Base-by-base conservation (phyloP, 768 basidiomycete genomes). In the Mycena filopes region DNA sequence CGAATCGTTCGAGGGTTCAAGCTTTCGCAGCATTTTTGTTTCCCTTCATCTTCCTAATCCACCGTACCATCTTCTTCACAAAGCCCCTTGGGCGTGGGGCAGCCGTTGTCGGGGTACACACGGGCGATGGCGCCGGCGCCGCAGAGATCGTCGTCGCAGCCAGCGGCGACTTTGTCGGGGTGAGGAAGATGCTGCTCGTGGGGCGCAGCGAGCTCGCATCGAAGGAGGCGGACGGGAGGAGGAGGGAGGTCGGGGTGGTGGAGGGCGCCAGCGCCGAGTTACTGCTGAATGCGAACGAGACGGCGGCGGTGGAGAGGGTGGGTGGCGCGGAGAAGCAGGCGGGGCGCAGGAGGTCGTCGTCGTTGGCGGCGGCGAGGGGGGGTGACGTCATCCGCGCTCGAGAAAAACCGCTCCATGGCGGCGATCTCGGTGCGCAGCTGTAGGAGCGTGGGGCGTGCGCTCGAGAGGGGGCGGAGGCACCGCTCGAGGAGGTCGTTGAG, bases 401-500 rank as follows among this genome's bases (percentile, higher is more conserved):
- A 8, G 38, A 80, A 83, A 74, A 87, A 83, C 2, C 76, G 76
- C 9, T 78, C 74, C 50, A 85, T 76, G 13, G 66, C 67, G 9
- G 75, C 63, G 67, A 90, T 77, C 53, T 78, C 78, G 53, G 67
- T 50, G 21, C 84, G 78, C 0, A 89, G 77, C 23, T 82, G 81
- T 15, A 73, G 69, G 38, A 89, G 72, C 1, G 80, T 75, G 43
- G 84, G 81, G 20, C 87, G 82, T 15, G 60, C 47, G 12, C 50
- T 45, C 0, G 86, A 81, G 60, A 84, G 79, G 48, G 82, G 73
- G 6, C 77, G 70, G 75, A 89, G 88, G 54, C 86, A 80, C 43
- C 80, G 78, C 60, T 80, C 81, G 63, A 89, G 78, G 64, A 89
- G 77, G 2, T 78, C 73, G 76, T 87, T 81, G 65, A 82, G 79